phyloP scores from a whole-genome alignment of 768 basidiomycete genomes.

The Amanita rubescens region DNA sequence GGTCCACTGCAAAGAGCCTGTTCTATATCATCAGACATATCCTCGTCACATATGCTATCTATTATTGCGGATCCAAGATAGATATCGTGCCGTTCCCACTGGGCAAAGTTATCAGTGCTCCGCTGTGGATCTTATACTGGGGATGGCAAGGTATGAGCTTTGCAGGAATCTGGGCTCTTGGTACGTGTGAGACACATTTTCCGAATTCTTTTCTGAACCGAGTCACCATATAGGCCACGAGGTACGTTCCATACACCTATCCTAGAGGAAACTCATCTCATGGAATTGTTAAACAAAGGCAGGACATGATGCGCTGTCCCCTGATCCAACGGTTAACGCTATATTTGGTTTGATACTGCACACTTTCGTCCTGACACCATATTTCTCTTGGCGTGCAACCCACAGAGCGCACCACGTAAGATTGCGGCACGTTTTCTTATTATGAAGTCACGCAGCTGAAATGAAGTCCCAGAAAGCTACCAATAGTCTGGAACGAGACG shows the following conservation, averaged over 20 bases:
- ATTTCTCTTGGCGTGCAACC: conserved; percentile 63
- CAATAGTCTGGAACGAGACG: conserved; percentile 58
- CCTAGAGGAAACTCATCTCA: neutral
- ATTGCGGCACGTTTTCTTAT: neutral
- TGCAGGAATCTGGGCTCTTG: conserved; percentile 38
- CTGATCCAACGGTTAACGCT: conserved; percentile 28
- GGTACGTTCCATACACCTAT: conserved; percentile 16
- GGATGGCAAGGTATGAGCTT: conserved; percentile 41
- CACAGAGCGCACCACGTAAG: conserved; percentile 60
- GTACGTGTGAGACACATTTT: conserved; percentile 18
- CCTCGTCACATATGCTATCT: conserved; percentile 29
- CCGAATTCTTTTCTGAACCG: neutral
- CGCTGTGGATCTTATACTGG: conserved; percentile 42
- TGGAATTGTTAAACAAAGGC: conserved; percentile 23
- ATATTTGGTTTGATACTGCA: conserved; percentile 35
- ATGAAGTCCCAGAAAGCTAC: conserved; percentile 30
- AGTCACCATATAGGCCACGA: conserved; percentile 33
- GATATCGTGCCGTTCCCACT: conserved; percentile 9
- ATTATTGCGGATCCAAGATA: conserved; percentile 31
- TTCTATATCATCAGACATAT: conserved; percentile 38
- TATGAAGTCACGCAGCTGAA: neutral
- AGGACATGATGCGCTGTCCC: conserved; percentile 42
- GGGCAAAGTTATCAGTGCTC: conserved; percentile 14
- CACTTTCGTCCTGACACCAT: conserved; percentile 44
- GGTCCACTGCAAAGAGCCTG: conserved; percentile 35